Base-by-base conservation (phyloP, 78 protist species). In the Speleostelium caveatum region DNA sequence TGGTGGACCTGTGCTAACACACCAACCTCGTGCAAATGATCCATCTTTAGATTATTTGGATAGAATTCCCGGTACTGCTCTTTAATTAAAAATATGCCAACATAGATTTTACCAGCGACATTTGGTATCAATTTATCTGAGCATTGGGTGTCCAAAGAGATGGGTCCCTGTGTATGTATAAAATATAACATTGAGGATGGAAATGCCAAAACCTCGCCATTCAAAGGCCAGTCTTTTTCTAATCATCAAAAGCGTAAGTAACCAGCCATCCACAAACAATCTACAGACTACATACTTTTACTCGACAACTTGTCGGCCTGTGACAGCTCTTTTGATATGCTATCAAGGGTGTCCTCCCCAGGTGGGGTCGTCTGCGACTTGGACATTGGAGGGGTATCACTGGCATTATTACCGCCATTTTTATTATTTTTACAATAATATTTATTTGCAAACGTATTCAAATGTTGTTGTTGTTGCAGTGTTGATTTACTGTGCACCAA, bases 151-250 rank as follows among this genome's bases (percentile, higher is more conserved):
- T 19, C 17, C 32, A 83, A 1, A 42, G 24, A n/a, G 39, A 83
- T 39, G 7, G 61, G 58, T 42, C 91, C 91, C 32, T 62, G 56
- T 21, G 91, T 21, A 38, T 79, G 79, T 33, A 32, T 60, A 42
- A 83, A 83, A 45, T 26, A 33, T 26, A 69, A 35, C 6, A 55
- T 45, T 36, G 26, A 16, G 12, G 79, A 21, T 39, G 91, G 79
- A 69, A 32, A 83, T 26, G 69, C 24, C 33, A 83, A 60, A 22
- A 83, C 79, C 35, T 83, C 91, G 39, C 35, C 39, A 45, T 83
- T 83, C 21, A 69, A 38, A 69, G 91, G 91, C 77, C 75, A 65
- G 45, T 69, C 77, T 59, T 56, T 67, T 39, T 63, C 89, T 80
- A 68, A 28, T 26, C 21, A 30, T 32, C 53, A 63, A 49, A 32